Conservation (phyloP, 1,284 basidiomycete genomes). For the Hymenochaete sp. region DNA sequence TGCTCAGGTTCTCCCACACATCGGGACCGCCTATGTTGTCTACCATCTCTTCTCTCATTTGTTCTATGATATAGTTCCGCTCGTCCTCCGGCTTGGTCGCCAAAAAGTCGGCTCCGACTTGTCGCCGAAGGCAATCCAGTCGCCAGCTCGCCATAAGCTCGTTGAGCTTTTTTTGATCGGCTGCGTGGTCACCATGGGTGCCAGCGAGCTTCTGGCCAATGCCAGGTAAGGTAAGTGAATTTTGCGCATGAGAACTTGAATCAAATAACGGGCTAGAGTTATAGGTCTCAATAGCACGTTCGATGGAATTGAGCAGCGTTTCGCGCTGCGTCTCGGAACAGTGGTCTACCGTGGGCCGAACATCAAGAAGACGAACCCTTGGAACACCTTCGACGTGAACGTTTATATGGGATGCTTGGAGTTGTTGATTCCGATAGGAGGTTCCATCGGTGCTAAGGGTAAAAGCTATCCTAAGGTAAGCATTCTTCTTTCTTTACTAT, state of each 20-base stretch:
- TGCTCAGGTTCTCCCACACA: conserved; percentile 17
- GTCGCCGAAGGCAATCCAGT: neutral
- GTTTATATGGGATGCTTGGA: conserved; percentile 11
- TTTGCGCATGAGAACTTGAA: neutral
- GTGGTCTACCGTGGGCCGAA: conserved; percentile 4
- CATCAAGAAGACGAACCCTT: conserved; percentile 7
- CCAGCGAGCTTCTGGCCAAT: conserved; percentile 2
- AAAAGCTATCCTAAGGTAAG: conserved; percentile 7
- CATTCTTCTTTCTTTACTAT: neutral
- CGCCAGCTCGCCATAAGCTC: neutral
- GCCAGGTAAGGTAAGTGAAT: neutral
- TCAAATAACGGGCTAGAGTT: conserved; percentile 3
- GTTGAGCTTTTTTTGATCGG: conserved; percentile 10
- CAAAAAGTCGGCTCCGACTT: neutral
- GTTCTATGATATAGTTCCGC: neutral
- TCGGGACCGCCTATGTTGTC: neutral
- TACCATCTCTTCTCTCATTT: neutral
- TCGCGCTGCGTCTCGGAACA: conserved; percentile 6
- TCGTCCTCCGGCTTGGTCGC: neutral
- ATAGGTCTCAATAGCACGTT: neutral
- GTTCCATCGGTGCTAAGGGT: conserved; percentile 17
- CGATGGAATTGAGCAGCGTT: neutral
- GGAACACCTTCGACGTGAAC: neutral
- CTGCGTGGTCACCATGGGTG: conserved; percentile 9
- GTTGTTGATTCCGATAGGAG: conserved; percentile 11